Percentiles rank a stretch among this genome's conserved stretches.
phyloP scores from a whole-genome alignment of 1,139 yeast genomes.

The Petasospora rhodanensis region DNA sequence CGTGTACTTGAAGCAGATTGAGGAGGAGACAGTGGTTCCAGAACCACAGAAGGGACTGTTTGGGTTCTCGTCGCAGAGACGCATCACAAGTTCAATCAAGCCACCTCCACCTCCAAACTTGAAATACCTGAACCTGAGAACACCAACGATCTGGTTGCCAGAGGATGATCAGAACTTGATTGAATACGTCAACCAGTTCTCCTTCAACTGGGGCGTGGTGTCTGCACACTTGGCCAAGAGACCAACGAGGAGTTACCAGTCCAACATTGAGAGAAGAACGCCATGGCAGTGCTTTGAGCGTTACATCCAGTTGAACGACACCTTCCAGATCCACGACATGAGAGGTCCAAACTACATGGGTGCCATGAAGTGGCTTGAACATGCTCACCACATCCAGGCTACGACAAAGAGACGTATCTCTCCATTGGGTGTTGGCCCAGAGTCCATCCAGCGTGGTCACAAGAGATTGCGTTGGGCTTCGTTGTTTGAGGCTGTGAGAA shows the following conservation, averaged over 20 bases:
- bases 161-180: conserved; percentile 83
- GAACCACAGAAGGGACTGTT: conserved; percentile 54
- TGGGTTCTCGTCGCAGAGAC: conserved; percentile 55
- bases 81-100: conserved; percentile 52
- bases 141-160: conserved; percentile 95
- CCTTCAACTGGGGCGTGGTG: conserved; percentile 90
- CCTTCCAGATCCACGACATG: conserved; percentile 79
- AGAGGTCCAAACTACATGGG: conserved; percentile 79
- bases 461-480: conserved; percentile 90
- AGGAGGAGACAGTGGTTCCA: conserved; percentile 33
- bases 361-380: conserved; percentile 91
- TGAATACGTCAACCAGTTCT: conserved; percentile 77
- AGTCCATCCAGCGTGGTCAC: conserved; percentile 91
- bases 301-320: conserved; percentile 87
- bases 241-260: conserved; percentile 65
- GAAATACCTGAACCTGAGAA: conserved; percentile 71
- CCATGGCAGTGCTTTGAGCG: conserved; percentile 99
- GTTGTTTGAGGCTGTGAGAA: conserved; percentile 93
- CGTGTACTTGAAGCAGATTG: conserved; percentile 47
- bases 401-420: conserved; percentile 84
- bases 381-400: conserved; percentile 83
- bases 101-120: conserved; percentile 90
- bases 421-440: conserved; percentile 87
- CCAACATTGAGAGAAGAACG: conserved; percentile 90
- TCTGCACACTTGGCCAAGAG: conserved; percentile 71